These are phyloP conservation scores for Coemansia sp. DNA, from an alignment of 192 early-diverging fungal species.

Conservation along the genomic window DNA sequence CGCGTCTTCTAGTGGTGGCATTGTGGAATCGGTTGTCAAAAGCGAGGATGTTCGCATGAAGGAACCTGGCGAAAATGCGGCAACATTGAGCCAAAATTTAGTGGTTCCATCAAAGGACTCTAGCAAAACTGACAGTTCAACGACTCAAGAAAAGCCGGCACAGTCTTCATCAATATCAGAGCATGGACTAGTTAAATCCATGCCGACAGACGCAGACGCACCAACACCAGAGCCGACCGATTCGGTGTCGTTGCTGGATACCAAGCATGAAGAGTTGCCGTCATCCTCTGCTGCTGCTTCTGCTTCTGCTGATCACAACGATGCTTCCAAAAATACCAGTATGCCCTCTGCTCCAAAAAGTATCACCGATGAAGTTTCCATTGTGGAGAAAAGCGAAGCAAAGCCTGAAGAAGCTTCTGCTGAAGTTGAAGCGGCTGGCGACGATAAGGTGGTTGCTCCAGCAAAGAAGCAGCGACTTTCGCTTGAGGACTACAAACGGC, in stretches of 20 bases:
- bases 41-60: slow-evolving; percentile 2
- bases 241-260: neutral
- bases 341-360: neutral
- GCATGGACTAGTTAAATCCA: slow-evolving; percentile 20
- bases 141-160: neutral
- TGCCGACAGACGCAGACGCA: slow-evolving; percentile 40
- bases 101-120: neutral
- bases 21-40: neutral
- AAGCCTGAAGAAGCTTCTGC: neutral
- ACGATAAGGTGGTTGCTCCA: slow-evolving; percentile 5
- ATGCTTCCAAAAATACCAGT: neutral
- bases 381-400: neutral
- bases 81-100: neutral
- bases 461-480: slow-evolving; percentile 50
- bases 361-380: neutral
- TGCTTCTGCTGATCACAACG: neutral
- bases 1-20: neutral
- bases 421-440: slow-evolving; percentile 3
- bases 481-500: slow-evolving; percentile 50
- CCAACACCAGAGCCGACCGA: slow-evolving; percentile 36
- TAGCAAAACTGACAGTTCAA: neutral
- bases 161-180: neutral
- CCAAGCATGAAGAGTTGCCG: neutral
- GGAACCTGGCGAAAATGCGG: neutral
- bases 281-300: neutral